Evolutionary conservation across 2,329 filamentous ascomycete genomes (phyloP).

Genomic region (Neonectria coccinea): DNA sequence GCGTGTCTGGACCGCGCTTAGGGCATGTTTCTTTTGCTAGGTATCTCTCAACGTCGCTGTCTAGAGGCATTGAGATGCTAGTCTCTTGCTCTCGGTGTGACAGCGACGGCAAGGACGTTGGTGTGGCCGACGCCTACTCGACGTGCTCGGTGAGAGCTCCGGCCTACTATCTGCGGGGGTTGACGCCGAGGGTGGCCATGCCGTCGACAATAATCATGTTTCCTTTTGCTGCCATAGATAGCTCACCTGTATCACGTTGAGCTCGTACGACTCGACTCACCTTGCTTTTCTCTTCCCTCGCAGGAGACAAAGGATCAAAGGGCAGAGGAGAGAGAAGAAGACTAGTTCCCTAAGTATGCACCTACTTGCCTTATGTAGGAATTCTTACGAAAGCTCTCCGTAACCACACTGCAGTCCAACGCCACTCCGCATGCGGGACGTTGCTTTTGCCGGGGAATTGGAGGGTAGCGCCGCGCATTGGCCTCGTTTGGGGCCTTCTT

Average conservation of each 20-base stretch:
- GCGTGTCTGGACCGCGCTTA: conserved; percentile 19
- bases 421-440: conserved; percentile 12
- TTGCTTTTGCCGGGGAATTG: conserved; percentile 24
- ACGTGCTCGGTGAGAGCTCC: conserved; percentile 15
- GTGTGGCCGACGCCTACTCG: conserved; percentile 16
- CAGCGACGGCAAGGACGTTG: conserved; percentile 12
- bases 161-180: conserved; percentile 3
- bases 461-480: conserved; percentile 13
- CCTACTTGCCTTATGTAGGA: too few relatives aligned
- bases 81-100: conserved; percentile 5
- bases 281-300: conserved; percentile 24
- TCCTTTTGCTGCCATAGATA: conserved; percentile 5
- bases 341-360: background rate
- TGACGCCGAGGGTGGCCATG: conserved; percentile 1
- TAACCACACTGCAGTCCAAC: conserved; percentile 13
- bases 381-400: background rate
- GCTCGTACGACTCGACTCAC: conserved; percentile 20
- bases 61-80: conserved; percentile 1
- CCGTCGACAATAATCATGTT: background rate
- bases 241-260: background rate
- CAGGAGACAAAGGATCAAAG: conserved; percentile 1
- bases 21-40: conserved; percentile 12
- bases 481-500: conserved; percentile 23
- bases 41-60: conserved; percentile 4
- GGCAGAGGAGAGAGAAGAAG: background rate